A percentile compares a stretch with the other conserved stretches of the same genome.
Evolutionary conservation across 2,329 filamentous ascomycete genomes (phyloP).

Genomic region (Helminthosporium solani): DNA sequence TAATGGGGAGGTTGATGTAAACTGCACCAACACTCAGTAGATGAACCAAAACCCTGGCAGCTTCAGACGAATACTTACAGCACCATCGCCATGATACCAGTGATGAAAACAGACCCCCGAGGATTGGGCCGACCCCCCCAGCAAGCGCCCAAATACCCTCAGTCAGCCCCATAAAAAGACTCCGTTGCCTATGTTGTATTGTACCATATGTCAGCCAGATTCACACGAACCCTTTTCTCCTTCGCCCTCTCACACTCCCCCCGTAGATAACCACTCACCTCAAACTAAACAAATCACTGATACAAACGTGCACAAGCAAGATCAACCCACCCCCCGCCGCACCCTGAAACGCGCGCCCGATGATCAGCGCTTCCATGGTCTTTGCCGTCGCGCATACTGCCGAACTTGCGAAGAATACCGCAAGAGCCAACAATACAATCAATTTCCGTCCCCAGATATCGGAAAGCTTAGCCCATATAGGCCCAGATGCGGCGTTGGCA

Average conservation of each 20-base stretch:
- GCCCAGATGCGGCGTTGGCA: slow-evolving; percentile 64
- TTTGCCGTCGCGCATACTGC: slow-evolving; percentile 58
- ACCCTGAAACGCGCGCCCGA: slow-evolving; percentile 62
- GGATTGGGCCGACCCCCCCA: slow-evolving; percentile 53
- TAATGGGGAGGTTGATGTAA: slow-evolving; percentile 58
- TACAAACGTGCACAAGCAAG: slow-evolving; percentile 62
- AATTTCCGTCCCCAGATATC: slow-evolving; percentile 61
- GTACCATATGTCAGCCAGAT: not conserved
- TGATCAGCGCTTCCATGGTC: slow-evolving; percentile 61
- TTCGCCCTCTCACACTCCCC: too few species aligned
- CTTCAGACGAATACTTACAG: slow-evolving; percentile 31
- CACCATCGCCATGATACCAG: slow-evolving; percentile 54
- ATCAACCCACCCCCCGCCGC: slow-evolving; percentile 64
- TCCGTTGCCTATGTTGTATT: slow-evolving; percentile 43
- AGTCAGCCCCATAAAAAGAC: slow-evolving; percentile 53
- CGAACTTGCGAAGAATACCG: slow-evolving; percentile 62
- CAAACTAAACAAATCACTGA: slow-evolving; percentile 64
- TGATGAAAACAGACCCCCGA: slow-evolving; percentile 54
- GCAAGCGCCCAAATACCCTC: slow-evolving; percentile 59
- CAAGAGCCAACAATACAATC: slow-evolving; percentile 53
- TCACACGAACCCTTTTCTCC: not conserved
- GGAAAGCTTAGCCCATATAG: slow-evolving; percentile 67
- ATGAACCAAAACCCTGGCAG: not conserved
- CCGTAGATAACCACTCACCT: slow-evolving; percentile 25
- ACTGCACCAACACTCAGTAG: slow-evolving; percentile 28